These are phyloP conservation scores for Exophiala xenobiotica DNA, from an alignment of 2,329 filamentous ascomycete species.

Conservation along the genomic window DNA sequence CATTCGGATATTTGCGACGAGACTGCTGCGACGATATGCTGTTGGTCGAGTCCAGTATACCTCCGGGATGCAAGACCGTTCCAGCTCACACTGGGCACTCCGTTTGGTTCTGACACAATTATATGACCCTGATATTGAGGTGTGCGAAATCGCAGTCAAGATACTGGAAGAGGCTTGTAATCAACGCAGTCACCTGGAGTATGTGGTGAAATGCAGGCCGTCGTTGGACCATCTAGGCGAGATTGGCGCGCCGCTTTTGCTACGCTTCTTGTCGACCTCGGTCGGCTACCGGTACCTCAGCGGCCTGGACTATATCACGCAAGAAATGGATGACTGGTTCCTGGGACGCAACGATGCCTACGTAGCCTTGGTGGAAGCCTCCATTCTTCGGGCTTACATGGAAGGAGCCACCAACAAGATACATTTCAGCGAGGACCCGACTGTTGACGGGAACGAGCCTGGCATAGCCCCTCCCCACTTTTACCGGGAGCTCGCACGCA, in stretches of 20 bases:
- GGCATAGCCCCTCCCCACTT: constrained; percentile 87
- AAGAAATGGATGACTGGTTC: constrained; percentile 99
- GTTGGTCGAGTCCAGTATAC: constrained; percentile 53
- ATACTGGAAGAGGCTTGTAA: constrained; percentile 98
- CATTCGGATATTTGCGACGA: constrained; percentile 86
- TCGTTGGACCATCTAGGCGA: constrained; percentile 93
- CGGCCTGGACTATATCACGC: constrained; percentile 95
- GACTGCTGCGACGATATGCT: constrained; percentile 82
- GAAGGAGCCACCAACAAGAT: constrained; percentile 50
- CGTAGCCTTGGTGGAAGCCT: constrained; percentile 91
- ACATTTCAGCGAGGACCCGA: constrained; percentile 52
- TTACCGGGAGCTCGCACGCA: constrained; percentile 90
- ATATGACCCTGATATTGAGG: constrained; percentile 95
- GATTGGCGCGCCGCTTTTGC: constrained; percentile 86
- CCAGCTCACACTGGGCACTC: constrained; percentile 91
- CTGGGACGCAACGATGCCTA: constrained; percentile 96
- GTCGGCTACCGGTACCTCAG: constrained; percentile 98
- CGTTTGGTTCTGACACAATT: constrained; percentile 95
- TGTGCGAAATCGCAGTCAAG: constrained; percentile 93
- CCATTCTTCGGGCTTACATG: constrained; percentile 77
- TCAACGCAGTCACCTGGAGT: constrained; percentile 84
- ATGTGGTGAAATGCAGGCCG: constrained; percentile 92
- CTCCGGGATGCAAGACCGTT: constrained; percentile 41
- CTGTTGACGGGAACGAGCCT: constrained; percentile 59
- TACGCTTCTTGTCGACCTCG: constrained; percentile 91